Evolutionary conservation across 2,329 filamentous ascomycete species (phyloP).

Genomic region (Aspergillus novoparasiticus): DNA sequence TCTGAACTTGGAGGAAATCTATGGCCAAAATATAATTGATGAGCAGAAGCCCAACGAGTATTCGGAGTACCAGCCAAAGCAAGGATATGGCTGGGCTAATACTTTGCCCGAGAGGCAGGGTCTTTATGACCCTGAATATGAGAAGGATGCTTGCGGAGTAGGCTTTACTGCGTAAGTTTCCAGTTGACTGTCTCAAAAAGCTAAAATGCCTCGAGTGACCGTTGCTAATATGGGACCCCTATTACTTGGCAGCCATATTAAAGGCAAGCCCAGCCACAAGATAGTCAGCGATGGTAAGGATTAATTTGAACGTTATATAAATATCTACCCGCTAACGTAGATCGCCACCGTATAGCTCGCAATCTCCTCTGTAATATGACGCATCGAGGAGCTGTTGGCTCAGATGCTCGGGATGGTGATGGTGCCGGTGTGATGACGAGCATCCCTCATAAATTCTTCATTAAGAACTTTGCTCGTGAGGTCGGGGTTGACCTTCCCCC

Average conservation of each 20-base stretch:
- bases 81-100: slow-evolving; percentile 88
- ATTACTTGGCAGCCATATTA: slow-evolving; percentile 73
- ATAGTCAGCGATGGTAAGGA: slow-evolving; percentile 94
- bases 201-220: neutral
- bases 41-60: slow-evolving; percentile 49
- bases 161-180: slow-evolving; percentile 88
- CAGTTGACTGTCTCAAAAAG: neutral
- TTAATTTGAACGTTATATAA: neutral
- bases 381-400: slow-evolving; percentile 96
- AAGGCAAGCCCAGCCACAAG: slow-evolving; percentile 95
- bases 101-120: slow-evolving; percentile 97
- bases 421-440: slow-evolving; percentile 99
- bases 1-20: slow-evolving; percentile 51
- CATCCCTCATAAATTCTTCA: slow-evolving; percentile 96
- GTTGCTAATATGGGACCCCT: slow-evolving; percentile 15
- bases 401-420: slow-evolving; percentile 95
- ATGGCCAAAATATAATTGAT: slow-evolving; percentile 50
- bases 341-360: slow-evolving; percentile 60
- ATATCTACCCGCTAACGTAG: slow-evolving; percentile 33
- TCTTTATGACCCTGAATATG: slow-evolving; percentile 91
- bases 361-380: slow-evolving; percentile 99
- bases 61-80: slow-evolving; percentile 57
- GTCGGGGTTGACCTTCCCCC: slow-evolving; percentile 84
- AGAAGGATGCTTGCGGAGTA: slow-evolving; percentile 99
- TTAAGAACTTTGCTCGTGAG: slow-evolving; percentile 96